These are phyloP conservation scores for Fistulifera solaris DNA, from an alignment of 108 stramenopile species.

Conservation along the genomic window DNA sequence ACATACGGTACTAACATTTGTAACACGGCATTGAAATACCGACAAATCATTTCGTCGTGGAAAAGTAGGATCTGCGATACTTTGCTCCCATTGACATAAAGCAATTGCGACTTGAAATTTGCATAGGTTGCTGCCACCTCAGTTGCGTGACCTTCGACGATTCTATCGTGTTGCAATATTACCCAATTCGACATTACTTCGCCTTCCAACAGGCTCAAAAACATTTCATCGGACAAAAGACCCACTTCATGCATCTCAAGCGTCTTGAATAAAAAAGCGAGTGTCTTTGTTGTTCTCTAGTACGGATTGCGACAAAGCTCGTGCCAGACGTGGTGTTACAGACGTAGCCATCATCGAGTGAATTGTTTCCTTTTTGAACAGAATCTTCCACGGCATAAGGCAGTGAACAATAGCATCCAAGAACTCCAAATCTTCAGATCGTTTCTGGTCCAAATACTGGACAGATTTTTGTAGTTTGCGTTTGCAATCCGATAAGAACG, in stretches of 20 bases:
- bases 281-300: constrained; percentile 2
- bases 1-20: constrained; percentile 22
- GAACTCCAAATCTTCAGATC: constrained; percentile 28
- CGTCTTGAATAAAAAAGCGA: constrained; percentile 1
- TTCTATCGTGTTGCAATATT: constrained; percentile 9
- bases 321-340: constrained; percentile 40
- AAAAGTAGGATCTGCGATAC: constrained; percentile 12
- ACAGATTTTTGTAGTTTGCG: constrained; percentile 42
- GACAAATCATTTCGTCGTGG: constrained; percentile 47
- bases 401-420: constrained; percentile 19
- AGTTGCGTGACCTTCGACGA: constrained; percentile 2
- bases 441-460: constrained; percentile 32
- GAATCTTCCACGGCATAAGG: constrained; percentile 48
- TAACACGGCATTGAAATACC: constrained; percentile 54
- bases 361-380: constrained; percentile 31
- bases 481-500: constrained; percentile 47
- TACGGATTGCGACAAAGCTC: constrained; percentile 7
- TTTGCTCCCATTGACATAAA: constrained; percentile 12
- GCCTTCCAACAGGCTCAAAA: constrained; percentile 67
- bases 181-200: constrained; percentile 47
- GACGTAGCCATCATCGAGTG: constrained; percentile 39
- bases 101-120: constrained; percentile 37
- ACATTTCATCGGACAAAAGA: constrained; percentile 46
- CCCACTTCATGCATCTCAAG: constrained; percentile 30
- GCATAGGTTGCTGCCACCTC: constrained; percentile 31